Conservation (phyloP, 352 stramenopile species). For the Pythium monospermum region DNA sequence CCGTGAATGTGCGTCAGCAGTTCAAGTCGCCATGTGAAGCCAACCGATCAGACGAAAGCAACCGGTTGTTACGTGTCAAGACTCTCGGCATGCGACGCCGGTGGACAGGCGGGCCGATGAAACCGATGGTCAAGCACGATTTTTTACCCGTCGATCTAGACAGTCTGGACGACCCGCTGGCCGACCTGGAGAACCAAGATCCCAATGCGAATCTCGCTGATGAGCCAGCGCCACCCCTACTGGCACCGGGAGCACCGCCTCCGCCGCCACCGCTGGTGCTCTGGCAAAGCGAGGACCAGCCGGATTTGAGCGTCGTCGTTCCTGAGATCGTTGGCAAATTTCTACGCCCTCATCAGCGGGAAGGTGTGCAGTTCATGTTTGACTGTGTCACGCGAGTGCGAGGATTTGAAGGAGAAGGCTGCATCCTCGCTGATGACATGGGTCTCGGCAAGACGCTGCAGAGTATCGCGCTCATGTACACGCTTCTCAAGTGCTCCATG, state of each 20-base stretch:
- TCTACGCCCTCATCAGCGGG: slow-evolving; percentile 93
- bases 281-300: slow-evolving; percentile 69
- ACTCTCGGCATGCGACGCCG: slow-evolving; percentile 76
- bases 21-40: slow-evolving; percentile 79
- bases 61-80: slow-evolving; percentile 71
- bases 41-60: slow-evolving; percentile 64
- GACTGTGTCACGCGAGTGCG: slow-evolving; percentile 88
- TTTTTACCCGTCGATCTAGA: slow-evolving; percentile 46
- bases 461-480: slow-evolving; percentile 87
- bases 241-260: slow-evolving; percentile 34
- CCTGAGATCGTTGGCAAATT: slow-evolving; percentile 92
- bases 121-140: slow-evolving; percentile 60
- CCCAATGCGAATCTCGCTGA: slow-evolving; percentile 21
- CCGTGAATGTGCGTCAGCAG: slow-evolving; percentile 47
- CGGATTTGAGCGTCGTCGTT: slow-evolving; percentile 66
- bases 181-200: slow-evolving; percentile 26
- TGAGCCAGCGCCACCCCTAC: slow-evolving; percentile 5
- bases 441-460: slow-evolving; percentile 84
- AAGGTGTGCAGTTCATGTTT: slow-evolving; percentile 97
- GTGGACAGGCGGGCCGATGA: slow-evolving; percentile 42
- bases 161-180: slow-evolving; percentile 43
- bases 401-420: slow-evolving; percentile 77
- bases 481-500: slow-evolving; percentile 73
- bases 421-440: slow-evolving; percentile 88
- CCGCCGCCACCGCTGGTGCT: slow-evolving; percentile 67